Evolutionary conservation across 2,329 filamentous ascomycete species (phyloP).

Genomic region (Fusarium transvaalense): DNA sequence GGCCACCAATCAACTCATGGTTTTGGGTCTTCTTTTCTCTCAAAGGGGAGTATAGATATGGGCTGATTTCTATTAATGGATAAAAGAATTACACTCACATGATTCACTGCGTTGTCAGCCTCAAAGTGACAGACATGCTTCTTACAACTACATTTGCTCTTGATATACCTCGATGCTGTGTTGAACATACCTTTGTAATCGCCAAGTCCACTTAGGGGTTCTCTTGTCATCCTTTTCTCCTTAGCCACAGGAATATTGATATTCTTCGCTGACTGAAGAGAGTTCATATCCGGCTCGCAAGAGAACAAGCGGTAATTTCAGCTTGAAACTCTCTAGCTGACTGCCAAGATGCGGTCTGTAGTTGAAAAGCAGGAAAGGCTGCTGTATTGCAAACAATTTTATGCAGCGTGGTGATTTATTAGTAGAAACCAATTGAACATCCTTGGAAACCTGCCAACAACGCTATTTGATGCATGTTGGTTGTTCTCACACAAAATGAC

Average conservation of each 20-base stretch:
- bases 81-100: background rate
- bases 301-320: background rate
- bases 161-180: background rate
- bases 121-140: background rate
- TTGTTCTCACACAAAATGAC: background rate
- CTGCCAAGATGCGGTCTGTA: background rate
- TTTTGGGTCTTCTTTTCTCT: background rate
- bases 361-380: background rate
- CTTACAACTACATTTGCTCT: no score
- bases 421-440: background rate
- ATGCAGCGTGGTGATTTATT: background rate
- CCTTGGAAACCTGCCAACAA: background rate
- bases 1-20: background rate
- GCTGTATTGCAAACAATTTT: no score
- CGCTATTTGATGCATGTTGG: conserved; percentile 20
- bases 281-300: accelerated
- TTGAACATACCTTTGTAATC: no score
- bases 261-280: background rate
- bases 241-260: background rate
- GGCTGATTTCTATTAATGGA: background rate
- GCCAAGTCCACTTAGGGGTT: no score
- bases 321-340: no score
- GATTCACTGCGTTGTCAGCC: background rate
- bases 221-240: no score
- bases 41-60: no score